Evolutionary conservation across 495 filamentous ascomycete genomes (phyloP).

Genomic region (Bryoglossum gracile): DNA sequence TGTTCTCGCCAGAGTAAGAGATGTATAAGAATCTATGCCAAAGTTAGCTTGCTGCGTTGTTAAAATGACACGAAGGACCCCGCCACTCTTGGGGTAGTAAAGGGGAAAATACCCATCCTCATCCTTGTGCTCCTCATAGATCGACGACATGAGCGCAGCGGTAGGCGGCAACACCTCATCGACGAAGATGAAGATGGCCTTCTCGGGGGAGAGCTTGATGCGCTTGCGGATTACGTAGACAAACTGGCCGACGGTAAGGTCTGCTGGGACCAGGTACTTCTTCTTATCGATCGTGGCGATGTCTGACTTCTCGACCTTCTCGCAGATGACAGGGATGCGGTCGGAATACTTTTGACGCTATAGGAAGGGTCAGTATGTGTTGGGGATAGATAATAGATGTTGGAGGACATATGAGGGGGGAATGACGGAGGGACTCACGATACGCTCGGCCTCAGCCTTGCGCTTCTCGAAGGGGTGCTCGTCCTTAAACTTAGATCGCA

Average conservation of each 20-base stretch:
- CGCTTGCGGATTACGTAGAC: conserved; percentile 99
- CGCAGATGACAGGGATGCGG: conserved; percentile 98
- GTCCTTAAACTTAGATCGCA: conserved; percentile 99
- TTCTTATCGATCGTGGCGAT: conserved; percentile 99
- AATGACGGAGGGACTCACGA: conserved; percentile 14
- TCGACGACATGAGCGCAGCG: conserved; percentile 96
- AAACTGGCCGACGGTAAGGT: conserved; percentile 98
- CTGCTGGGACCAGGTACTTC: conserved; percentile 97
- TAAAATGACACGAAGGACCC: background rate
- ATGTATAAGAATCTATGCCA: conserved; percentile 32
- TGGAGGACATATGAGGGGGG: background rate
- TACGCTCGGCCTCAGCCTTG: conserved; percentile 95
- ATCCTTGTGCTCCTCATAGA: conserved; percentile 97
- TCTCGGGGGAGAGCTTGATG: conserved; percentile 99
- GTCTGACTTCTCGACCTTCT: conserved; percentile 98
- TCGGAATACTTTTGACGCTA: conserved; percentile 93
- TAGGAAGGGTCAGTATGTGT: background rate
- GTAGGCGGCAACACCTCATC: conserved; percentile 97
- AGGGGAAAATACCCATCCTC: conserved; percentile 54
- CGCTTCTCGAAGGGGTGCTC: conserved; percentile 99
- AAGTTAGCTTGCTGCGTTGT: background rate
- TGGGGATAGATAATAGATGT: background rate
- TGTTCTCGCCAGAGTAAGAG: conserved; percentile 99
- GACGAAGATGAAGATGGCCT: conserved; percentile 99
- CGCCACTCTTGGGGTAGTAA: background rate